These are phyloP conservation scores for Hypomyces rosellus DNA, from an alignment of 2,329 filamentous ascomycete genomes.

Conservation along the genomic window DNA sequence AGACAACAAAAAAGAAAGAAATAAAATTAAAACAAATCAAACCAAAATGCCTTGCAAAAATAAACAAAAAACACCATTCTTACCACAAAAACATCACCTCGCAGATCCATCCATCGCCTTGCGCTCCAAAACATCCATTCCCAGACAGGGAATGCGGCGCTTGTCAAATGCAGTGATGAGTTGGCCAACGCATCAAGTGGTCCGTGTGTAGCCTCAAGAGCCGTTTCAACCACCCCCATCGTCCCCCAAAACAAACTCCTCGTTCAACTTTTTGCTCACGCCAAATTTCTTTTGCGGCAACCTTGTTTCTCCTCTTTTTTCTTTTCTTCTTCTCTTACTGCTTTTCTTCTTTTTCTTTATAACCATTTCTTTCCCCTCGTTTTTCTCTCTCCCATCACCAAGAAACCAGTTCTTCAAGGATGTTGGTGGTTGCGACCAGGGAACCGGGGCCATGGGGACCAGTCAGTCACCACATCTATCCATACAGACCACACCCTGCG, in stretches of 20 bases:
- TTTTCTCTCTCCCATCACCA: neutral
- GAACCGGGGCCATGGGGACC: no score
- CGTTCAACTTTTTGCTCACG: neutral
- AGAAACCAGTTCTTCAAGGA: no score
- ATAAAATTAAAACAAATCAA: neutral
- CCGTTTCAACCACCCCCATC: slow-evolving; percentile 12
- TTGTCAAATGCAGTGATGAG: slow-evolving; percentile 38
- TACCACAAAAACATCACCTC: slow-evolving; percentile 9
- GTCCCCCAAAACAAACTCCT: slow-evolving; percentile 5
- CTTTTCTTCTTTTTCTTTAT: neutral
- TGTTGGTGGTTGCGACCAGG: no score
- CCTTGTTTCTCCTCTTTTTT: slow-evolving; percentile 5
- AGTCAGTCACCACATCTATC: no score
- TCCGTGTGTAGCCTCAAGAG: slow-evolving; percentile 32
- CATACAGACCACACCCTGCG: no score
- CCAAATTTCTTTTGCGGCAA: neutral
- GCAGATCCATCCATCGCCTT: neutral
- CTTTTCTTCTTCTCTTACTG: neutral
- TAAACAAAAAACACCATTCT: no score
- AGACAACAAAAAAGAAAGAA: slow-evolving; percentile 5
- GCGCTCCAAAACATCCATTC: neutral
- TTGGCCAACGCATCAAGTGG: slow-evolving; percentile 38
- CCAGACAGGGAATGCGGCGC: slow-evolving; percentile 21
- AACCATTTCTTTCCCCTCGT: neutral
- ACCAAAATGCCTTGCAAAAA: no score